Evolutionary conservation across 148 eudicot genomes (phyloP), one percentile per base, ranked within the genome.

Genomic region (Heliosperma pusillum): DNA sequence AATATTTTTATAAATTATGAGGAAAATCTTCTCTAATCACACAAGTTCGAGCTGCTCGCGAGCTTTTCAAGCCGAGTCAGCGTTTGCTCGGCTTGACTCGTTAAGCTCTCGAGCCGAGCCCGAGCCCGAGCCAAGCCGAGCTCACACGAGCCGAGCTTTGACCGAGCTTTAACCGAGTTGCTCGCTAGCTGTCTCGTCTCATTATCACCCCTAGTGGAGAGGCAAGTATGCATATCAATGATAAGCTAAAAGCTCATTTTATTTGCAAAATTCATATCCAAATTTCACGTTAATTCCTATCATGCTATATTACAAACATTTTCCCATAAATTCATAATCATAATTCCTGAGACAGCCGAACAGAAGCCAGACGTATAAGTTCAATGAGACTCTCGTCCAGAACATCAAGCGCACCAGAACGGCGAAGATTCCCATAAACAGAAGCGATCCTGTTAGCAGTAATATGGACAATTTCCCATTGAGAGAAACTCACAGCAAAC

Each of bases 341-440:
- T 75, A 81, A 76, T 26, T 80, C 83, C 42, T 84, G 93, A 75
- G 86, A 73, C 33, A 86, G 82, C 53, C 85, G 80, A 70, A 93
- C 97, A 76, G 91, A 88, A 19, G 97, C 95, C 19, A 82, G 77
- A 22, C 98, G 92, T 29, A 93, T 83, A 83, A 89, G 84, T 8
- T 88, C 97, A 42, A 80, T 69, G 20, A 93, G 87, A 26, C 80
- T 82, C 72, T 89, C 89, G 56, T 88, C 91, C 26, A 93, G 66
- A 66, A 61, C 79, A 68, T 91, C 97, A 24, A 93, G 95, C 40
- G 78, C 87, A 15, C 93, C 88, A 21, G 86, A 82, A 55, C 74
- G 75, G n/a, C 93, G 87, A 24, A 91, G 81, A 15, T 66, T 84
- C 27, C 80, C 84, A 72, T 82, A 93, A 10, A 69, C 73, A 15